These are phyloP conservation scores for Ploettnerulaceae sp. DNA, from an alignment of 2,329 filamentous ascomycete genomes.

Conservation along the genomic window DNA sequence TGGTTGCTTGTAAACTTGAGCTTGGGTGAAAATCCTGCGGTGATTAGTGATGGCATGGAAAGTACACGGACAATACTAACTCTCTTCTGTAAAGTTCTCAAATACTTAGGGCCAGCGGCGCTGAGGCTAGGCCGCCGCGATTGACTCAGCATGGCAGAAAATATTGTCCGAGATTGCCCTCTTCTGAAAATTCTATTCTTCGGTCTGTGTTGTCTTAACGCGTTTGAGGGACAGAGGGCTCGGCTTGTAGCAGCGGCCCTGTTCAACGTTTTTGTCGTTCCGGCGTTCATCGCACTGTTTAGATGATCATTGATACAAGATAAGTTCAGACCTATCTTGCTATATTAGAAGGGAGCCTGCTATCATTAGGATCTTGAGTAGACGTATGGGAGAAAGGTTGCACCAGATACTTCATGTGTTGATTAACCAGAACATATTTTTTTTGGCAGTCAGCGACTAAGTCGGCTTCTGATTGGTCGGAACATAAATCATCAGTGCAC, in stretches of 20 bases:
- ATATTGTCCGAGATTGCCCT: constrained; percentile 24
- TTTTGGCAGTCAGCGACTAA: constrained; percentile 2
- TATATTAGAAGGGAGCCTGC: too few relatives aligned
- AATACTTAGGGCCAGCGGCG: not conserved
- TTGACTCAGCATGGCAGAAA: constrained; percentile 3
- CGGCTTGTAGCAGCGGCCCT: constrained; percentile 31
- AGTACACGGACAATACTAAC: constrained; percentile 19
- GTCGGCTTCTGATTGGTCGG: constrained; percentile 1
- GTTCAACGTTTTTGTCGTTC: constrained; percentile 30
- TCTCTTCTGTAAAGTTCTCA: constrained; percentile 19
- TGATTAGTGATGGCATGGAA: not conserved
- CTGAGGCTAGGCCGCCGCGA: constrained; percentile 9
- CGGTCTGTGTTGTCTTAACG: constrained; percentile 22
- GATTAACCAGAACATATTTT: constrained; percentile 2
- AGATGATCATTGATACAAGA: constrained; percentile 19
- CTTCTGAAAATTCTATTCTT: constrained; percentile 16
- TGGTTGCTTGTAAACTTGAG: constrained; percentile 34
- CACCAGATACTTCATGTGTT: not conserved
- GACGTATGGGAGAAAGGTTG: too few relatives aligned
- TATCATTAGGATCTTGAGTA: too few relatives aligned
- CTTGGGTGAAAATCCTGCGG: constrained; percentile 32
- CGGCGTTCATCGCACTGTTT: constrained; percentile 29
- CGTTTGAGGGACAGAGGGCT: constrained; percentile 27
- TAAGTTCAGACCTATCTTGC: too few relatives aligned
- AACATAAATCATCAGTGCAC: not conserved